Evolutionary conservation across 495 filamentous ascomycete genomes (phyloP), one percentile per base, ranked within the genome.

Genomic region (Xanthoparmelia taractica): DNA sequence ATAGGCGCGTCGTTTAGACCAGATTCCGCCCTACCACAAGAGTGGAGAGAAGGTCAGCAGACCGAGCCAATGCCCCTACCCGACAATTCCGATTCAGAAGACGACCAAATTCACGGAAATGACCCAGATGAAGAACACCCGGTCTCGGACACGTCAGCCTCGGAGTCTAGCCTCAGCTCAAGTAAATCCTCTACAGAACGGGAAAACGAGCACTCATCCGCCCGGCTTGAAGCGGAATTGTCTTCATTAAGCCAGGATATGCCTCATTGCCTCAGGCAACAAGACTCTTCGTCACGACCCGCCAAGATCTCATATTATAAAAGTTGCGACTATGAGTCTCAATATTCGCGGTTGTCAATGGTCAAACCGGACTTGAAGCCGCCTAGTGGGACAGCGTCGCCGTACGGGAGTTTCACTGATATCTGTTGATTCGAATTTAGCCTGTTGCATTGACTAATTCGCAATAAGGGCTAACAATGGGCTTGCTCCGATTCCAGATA

Each of bases 321-420:
- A 11, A 40, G 34, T 38, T 18, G 34, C 34, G 56, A 40, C 56
- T 58, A 36, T 58, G 34, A 38, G 25, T 23, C 56, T 58, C n/a
- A 58, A 27, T 33, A 40, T 27, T 58, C n/a, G 12, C 56, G n/a
- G 34, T 58, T 58, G 34, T 25, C 8, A 25, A n/a, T 23, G 11
- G 13, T 40, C 11, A 40, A 58, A 25, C 56, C 11, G 25, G 36
- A 40, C 34, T 58, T 58, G 34, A 58, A 58, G 56, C 36, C 56
- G 56, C 56, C 18, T 25, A 15, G 36, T 58, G 13, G 25, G 56
- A 58, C 34, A 58, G 56, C 33, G 56, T 58, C 34, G 56, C 56
- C 34, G 20, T 58, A 58, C 34, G 11, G 27, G 25, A 58, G 56
- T 58, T 58, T 58, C 56, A 58, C 56, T 58, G n/a, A 58, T 40